These are phyloP conservation scores for Malus sylvestris DNA, from an alignment of 306 rosid genomes.

Conservation along the genomic window DNA sequence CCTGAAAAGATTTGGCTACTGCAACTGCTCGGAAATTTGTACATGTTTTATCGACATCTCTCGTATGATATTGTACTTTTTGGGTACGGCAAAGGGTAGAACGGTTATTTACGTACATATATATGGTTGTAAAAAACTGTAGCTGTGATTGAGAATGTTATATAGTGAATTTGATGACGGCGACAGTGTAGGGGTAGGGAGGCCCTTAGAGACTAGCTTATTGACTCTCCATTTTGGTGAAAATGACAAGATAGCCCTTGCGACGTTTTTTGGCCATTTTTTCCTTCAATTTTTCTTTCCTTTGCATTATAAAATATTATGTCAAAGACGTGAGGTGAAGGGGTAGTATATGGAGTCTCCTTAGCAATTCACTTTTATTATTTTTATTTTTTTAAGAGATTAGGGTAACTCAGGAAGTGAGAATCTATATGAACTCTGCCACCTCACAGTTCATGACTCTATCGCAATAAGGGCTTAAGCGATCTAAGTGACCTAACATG, in stretches of 20 bases:
- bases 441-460: too few species aligned
- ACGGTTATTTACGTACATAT: constrained; percentile 2
- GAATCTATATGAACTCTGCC: fast-evolving
- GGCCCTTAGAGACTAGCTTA: too few species aligned
- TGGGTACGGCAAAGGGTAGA: background rate
- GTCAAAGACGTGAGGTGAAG: too few species aligned
- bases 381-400: too few species aligned
- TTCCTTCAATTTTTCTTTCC: too few species aligned
- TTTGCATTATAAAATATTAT: too few species aligned
- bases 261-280: too few species aligned
- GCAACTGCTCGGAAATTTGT: constrained; percentile 9
- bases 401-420: too few species aligned
- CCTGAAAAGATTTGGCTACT: background rate
- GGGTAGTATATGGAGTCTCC: too few species aligned
- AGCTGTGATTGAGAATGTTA: background rate
- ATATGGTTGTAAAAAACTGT: constrained; percentile 3
- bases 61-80: background rate
- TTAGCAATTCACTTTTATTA: too few species aligned
- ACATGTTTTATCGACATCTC: constrained; percentile 14
- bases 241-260: background rate
- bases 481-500: too few species aligned
- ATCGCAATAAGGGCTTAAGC: too few species aligned
- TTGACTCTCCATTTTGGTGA: background rate
- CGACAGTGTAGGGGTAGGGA: background rate
- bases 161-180: background rate